Conservation (phyloP, 768 basidiomycete genomes). For the Chalciporus chontae region DNA sequence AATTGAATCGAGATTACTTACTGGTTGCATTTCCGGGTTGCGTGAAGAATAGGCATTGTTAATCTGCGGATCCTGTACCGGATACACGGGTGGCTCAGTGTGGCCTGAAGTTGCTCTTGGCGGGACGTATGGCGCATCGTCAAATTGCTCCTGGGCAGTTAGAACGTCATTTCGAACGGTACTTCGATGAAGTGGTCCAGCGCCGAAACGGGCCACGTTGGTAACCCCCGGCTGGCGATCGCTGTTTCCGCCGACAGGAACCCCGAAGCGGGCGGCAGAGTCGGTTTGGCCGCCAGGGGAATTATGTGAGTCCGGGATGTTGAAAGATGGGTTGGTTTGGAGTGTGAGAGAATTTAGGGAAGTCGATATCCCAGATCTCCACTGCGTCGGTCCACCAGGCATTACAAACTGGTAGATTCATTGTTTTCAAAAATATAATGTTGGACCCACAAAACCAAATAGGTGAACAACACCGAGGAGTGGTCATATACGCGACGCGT, state of each 20-base stretch:
- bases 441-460: constrained; percentile 36
- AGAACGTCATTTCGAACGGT: constrained; percentile 10
- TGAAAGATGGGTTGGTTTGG: constrained; percentile 5
- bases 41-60: constrained; percentile 7
- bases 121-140: constrained; percentile 31
- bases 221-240: constrained; percentile 8
- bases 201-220: constrained; percentile 11
- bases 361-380: constrained; percentile 10
- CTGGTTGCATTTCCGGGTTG: constrained; percentile 15
- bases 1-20: constrained; percentile 9
- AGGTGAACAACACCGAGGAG: constrained; percentile 23
- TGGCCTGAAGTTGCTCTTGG: constrained; percentile 16
- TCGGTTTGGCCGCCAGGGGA: constrained; percentile 20
- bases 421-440: constrained; percentile 24
- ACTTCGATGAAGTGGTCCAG: constrained; percentile 12
- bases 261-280: constrained; percentile 13
- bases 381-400: constrained; percentile 18
- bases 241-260: constrained; percentile 13
- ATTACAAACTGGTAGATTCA: constrained; percentile 25
- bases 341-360: constrained; percentile 14
- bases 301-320: constrained; percentile 12
- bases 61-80: constrained; percentile 13
- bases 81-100: constrained; percentile 14
- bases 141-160: constrained; percentile 16
- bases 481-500: constrained; percentile 13